Evolutionary conservation across 1,284 basidiomycete genomes (phyloP), one percentile per base, ranked within the genome.

Genomic region (Rugosomyces carneus): DNA sequence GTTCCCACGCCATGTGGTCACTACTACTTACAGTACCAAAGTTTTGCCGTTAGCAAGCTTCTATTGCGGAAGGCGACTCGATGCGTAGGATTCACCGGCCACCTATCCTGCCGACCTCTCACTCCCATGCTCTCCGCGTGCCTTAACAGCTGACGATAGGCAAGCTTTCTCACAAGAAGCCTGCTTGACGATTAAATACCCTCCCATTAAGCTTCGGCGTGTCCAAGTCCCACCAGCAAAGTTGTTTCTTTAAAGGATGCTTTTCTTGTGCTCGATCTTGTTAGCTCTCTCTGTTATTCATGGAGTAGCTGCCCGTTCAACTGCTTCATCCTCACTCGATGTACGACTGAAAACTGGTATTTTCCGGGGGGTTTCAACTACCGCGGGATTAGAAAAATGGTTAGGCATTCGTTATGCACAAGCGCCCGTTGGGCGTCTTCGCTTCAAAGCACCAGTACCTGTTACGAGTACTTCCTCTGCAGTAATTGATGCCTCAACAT

Each of bases 371-470:
- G 48, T 68, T 2, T 48, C 62, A 11, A 63, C 65, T 10, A 38
- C 57, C 0, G 71, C 71, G 48, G 71, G 68, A 9, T 72, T 71
- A 3, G 76, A 80, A 45, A 63, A 60, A 50, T 81, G 76, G 72
- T 66, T 84, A 2, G 83, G 83, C 1, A 77, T 89, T 37, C 84
- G 81, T 0, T 89, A 75, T 52, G 83, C 80, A 13, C 63, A 76
- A 49, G 71, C 82, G 18, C 84, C 81, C 0, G 54, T 75, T 3
- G 78, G 78, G 0, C 23, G 51, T 4, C 62, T 79, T 16, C 72
- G 81, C 5, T 83, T 83, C 66, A 75, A 73, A 37, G 72, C 77
- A 20, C 84, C 86, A 1, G 62, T 75, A 0, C 63, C 79, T 1
- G 75, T 82, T 56, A 61, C 59, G 7, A 57, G 55, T 7, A 53